Evolutionary conservation across 352 stramenopile genomes (phyloP).

Genomic region (Phytophthora ohioensis): DNA sequence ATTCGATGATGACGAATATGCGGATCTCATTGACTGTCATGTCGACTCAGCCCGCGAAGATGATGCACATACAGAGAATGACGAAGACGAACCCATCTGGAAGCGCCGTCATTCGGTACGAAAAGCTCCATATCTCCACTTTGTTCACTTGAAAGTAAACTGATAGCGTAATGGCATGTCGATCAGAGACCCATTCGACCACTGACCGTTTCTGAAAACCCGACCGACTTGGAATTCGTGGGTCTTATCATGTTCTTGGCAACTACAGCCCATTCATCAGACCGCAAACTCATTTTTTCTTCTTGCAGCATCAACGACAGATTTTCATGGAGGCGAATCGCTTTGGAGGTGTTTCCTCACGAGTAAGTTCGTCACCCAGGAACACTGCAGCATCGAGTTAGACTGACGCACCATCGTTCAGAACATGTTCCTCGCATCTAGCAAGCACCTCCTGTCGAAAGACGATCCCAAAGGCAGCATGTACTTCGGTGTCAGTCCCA

Average conservation of each 20-base stretch:
- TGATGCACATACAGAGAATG: constrained; percentile 24
- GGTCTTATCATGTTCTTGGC: neutral
- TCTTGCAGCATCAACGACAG: constrained; percentile 57
- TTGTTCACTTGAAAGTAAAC: neutral
- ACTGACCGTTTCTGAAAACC: constrained; percentile 54
- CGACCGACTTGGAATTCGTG: constrained; percentile 67
- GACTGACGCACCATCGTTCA: constrained; percentile 14
- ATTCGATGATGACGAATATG: constrained; percentile 66
- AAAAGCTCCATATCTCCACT: neutral
- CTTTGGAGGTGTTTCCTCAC: constrained; percentile 55
- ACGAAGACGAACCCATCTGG: constrained; percentile 48
- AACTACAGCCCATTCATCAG: neutral
- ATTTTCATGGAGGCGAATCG: constrained; percentile 73
- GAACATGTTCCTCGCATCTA: constrained; percentile 61
- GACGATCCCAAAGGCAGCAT: constrained; percentile 42
- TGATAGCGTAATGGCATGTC: constrained; percentile 2
- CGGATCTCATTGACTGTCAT: constrained; percentile 72
- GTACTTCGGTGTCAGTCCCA: constrained; percentile 36
- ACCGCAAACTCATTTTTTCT: neutral
- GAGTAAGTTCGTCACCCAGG: constrained; percentile 32
- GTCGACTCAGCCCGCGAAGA: constrained; percentile 65
- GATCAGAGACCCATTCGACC: constrained; percentile 50
- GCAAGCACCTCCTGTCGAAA: constrained; percentile 48
- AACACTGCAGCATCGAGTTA: neutral
- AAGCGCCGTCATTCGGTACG: constrained; percentile 56